These are phyloP conservation scores for Pyronema domesticum DNA, from an alignment of 495 filamentous ascomycete species.

Conservation along the genomic window DNA sequence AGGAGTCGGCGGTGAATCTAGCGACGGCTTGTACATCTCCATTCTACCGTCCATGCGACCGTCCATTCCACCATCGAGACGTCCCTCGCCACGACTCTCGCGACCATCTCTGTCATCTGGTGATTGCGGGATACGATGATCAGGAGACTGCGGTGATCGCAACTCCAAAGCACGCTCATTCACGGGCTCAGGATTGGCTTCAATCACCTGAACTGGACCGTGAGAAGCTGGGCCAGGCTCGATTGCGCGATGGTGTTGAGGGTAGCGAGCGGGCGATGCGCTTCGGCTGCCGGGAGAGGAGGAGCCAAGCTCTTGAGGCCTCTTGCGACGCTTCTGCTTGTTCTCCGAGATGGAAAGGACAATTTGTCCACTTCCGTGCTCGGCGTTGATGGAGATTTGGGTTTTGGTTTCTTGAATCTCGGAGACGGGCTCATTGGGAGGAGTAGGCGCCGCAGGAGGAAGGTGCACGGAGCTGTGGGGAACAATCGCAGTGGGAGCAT, in stretches of 20 bases:
- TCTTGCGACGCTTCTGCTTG: constrained; percentile 20
- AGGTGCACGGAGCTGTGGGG: constrained; percentile 5
- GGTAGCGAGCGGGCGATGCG: not conserved
- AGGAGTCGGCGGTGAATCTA: constrained; percentile 3
- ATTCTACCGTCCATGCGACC: not conserved
- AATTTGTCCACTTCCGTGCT: constrained; percentile 18
- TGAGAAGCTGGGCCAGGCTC: constrained; percentile 1
- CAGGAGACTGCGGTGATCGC: constrained; percentile 4
- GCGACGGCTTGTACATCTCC: constrained; percentile 4
- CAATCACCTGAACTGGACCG: constrained; percentile 3
- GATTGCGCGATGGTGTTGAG: not conserved
- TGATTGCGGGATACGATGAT: not conserved
- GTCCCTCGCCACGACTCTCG: too few species aligned
- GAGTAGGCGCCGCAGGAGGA: constrained; percentile 21
- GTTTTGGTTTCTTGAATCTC: constrained; percentile 24
- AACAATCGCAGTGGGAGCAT: not conserved
- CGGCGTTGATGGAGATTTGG: constrained; percentile 22
- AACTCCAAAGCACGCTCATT: constrained; percentile 8
- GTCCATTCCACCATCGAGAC: too few species aligned
- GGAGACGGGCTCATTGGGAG: constrained; percentile 19
- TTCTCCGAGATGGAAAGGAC: constrained; percentile 19
- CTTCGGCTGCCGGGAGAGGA: not conserved
- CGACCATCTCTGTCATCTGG: not conserved
- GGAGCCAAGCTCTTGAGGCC: not conserved
- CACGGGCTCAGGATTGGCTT: not conserved